Percentiles rank a stretch among this genome's conserved stretches.
Evolutionary conservation across 371 early-diverging fungal genomes (phyloP).

Genomic region (Syncephalastrum contaminatum): DNA sequence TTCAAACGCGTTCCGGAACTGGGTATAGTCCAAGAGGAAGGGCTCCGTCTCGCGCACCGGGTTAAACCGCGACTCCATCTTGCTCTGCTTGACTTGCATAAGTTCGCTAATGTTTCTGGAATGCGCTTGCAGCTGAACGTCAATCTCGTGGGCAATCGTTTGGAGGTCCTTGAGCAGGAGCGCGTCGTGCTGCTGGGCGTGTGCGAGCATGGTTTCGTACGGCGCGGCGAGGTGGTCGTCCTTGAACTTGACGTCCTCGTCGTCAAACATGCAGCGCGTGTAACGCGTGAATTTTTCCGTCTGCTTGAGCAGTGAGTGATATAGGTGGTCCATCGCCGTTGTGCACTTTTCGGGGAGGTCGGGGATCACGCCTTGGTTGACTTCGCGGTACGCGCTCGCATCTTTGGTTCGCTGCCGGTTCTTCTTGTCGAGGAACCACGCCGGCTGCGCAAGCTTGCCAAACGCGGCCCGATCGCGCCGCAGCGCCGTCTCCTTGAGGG

Average conservation of each 20-base stretch:
- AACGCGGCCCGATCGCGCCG: constrained; percentile 18
- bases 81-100: constrained; percentile 9
- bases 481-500: constrained; percentile 17
- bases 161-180: constrained; percentile 22
- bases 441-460: constrained; percentile 24
- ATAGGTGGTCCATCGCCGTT: constrained; percentile 40
- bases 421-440: constrained; percentile 44
- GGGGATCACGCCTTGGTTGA: constrained; percentile 16
- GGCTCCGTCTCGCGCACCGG: constrained; percentile 14
- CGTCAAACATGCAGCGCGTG: constrained; percentile 28
- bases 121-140: constrained; percentile 14
- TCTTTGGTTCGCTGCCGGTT: constrained; percentile 26
- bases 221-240: constrained; percentile 29
- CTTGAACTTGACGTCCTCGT: constrained; percentile 21
- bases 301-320: constrained; percentile 27
- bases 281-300: constrained; percentile 29
- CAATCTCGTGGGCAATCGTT: constrained; percentile 11
- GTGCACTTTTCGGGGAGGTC: constrained; percentile 8
- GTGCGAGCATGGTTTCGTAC: constrained; percentile 20
- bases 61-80: constrained; percentile 20
- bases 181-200: constrained; percentile 18
- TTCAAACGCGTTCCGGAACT: constrained; percentile 27
- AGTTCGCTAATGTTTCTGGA: constrained; percentile 12
- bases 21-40: constrained; percentile 8
- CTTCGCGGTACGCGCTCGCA: constrained; percentile 19